Base-by-base conservation (phyloP, 495 filamentous ascomycete genomes). In the Polyplosphaeria fusca region DNA sequence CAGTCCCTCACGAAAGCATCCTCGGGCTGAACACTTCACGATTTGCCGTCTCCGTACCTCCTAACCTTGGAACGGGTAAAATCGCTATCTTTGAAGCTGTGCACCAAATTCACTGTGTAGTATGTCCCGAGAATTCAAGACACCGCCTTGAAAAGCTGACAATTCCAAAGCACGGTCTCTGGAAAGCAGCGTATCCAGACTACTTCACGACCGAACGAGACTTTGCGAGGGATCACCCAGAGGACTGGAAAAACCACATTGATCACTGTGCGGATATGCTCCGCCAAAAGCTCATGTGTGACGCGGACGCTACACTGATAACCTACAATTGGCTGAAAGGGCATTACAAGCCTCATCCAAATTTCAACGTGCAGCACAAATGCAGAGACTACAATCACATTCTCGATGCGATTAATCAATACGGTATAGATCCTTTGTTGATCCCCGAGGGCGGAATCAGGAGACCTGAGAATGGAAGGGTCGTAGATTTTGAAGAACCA, bases 181-280 rank as follows among this genome's bases (percentile, higher is more conserved):
- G 55, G 46, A 14, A 16, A 7, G 5, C 45, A 11, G 30, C 46
- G 5, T 58, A 58, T 35, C 55, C 47, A 1, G 43, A 48, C 13
- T 49, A 57, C 26, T 59, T 45, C 26, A 43, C 16, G 11, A 3
- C 18, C 5, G 24, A 41, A 5, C 3, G 40, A 18, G 4, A 38
- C 5, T 41, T 3, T 30, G 3, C 27, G n/a, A 13, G 1, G 1
- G 25, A 42, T 35, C 16, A 60, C 14, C 44, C 13, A 5, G 39
- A 37, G 2, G 50, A 60, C 13, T 52, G 43, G 41, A 20, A 9
- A 2, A 32, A 23, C 5, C 56, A 60, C 18, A 12, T 53, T 18
- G 56, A 61, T 30, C 68, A 71, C 37, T 71, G 69, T 44, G 43
- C 60, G 1, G 68, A 69, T 19, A 66, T 71, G 39, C 49, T 71